Evolutionary conservation across 1,284 basidiomycete species (phyloP).

Genomic region (Ceratobasidium theobromae): DNA sequence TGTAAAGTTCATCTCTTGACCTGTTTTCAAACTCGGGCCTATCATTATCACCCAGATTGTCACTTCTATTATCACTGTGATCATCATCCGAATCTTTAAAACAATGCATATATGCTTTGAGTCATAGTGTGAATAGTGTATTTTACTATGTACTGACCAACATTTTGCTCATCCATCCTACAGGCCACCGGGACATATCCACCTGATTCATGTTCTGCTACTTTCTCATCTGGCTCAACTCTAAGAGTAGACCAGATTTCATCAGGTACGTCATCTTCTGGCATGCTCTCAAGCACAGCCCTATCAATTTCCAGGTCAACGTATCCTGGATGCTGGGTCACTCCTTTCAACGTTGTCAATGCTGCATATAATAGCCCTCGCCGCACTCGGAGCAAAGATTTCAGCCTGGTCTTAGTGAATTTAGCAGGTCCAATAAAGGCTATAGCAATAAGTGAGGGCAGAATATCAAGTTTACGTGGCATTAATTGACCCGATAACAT

Average conservation of each 20-base stretch:
- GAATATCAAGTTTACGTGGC: constrained; percentile 41
- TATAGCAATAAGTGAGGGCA: constrained; percentile 43
- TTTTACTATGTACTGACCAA: neutral
- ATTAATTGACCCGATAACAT: constrained; percentile 44
- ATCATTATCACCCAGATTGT: too few species aligned
- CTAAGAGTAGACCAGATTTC: constrained; percentile 19
- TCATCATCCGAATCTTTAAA: too few species aligned
- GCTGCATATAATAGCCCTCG: constrained; percentile 39
- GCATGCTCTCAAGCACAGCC: neutral
- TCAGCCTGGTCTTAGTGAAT: constrained; percentile 40
- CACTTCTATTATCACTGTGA: too few species aligned
- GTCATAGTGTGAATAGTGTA: too few species aligned
- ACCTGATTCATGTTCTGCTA: constrained; percentile 2
- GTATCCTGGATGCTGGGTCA: constrained; percentile 30
- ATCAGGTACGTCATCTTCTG: constrained; percentile 31
- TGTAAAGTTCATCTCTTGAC: too few species aligned
- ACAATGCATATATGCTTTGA: too few species aligned
- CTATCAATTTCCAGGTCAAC: neutral
- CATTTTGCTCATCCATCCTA: constrained; percentile 6
- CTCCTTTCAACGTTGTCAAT: constrained; percentile 9
- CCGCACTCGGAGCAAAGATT: constrained; percentile 40
- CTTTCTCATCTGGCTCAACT: neutral
- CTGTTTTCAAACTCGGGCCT: too few species aligned
- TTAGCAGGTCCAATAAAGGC: constrained; percentile 43
- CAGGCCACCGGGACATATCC: constrained; percentile 4